Conservation (phyloP, 2,329 filamentous ascomycete genomes). For the Neonectria hederae region DNA sequence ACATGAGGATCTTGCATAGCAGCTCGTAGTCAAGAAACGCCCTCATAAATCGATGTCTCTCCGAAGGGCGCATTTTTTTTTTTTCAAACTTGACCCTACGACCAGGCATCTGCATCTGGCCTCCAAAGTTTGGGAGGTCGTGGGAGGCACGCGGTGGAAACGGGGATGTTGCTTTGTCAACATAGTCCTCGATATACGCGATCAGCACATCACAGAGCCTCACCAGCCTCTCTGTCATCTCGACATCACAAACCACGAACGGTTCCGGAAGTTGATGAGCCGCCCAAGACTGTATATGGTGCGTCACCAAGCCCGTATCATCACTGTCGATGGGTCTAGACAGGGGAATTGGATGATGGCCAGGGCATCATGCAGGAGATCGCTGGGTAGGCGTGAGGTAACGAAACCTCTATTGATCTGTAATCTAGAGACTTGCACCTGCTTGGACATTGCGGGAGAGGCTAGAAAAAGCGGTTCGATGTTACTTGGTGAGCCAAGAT, state of each 20-base stretch:
- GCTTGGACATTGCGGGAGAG: not conserved
- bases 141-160: not conserved
- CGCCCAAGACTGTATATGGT: not conserved
- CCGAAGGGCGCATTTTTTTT: not conserved
- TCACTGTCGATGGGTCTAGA: not conserved
- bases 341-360: not conserved
- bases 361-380: not conserved
- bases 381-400: not conserved
- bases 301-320: not conserved
- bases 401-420: not conserved
- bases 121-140: not conserved
- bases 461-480: not conserved
- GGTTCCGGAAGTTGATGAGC: not conserved
- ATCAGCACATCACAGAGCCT: not conserved
- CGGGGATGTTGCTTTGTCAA: not conserved
- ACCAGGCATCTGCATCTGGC: not conserved
- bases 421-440: not conserved
- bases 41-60: not conserved
- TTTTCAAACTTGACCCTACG: not conserved
- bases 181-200: not conserved
- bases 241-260: not conserved
- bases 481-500: not conserved
- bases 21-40: not conserved
- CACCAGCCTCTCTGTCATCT: not conserved
- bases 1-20: not conserved